phyloP scores from a whole-genome alignment of 2,329 filamentous ascomycete species.

The Monilinia vaccinii-corymbosi region DNA sequence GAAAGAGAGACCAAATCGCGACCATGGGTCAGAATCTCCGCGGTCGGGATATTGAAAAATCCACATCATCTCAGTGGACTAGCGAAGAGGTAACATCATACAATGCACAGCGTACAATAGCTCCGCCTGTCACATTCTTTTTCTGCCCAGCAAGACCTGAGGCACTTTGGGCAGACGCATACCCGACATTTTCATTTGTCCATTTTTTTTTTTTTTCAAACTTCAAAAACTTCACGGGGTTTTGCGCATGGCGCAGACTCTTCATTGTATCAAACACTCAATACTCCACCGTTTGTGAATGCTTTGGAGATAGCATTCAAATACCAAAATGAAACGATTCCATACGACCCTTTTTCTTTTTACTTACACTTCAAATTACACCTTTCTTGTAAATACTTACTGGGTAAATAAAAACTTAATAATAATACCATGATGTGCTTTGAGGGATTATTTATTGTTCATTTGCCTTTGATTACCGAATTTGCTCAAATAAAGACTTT shows the following conservation, averaged over 20 bases:
- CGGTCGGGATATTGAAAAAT: not conserved
- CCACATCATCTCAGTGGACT: not conserved
- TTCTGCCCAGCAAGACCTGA: constrained; percentile 9
- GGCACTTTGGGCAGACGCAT: constrained; percentile 10
- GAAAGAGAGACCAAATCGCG: not conserved
- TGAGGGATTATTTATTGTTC: not conserved
- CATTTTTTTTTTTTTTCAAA: constrained; percentile 13
- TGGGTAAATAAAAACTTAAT: constrained; percentile 12
- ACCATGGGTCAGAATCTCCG: not conserved
- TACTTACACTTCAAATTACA: not conserved
- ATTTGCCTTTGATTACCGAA: not conserved
- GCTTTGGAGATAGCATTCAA: constrained; percentile 12
- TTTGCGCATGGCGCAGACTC: constrained; percentile 19
- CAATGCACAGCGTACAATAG: constrained; percentile 10
- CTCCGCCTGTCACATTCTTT: constrained; percentile 16
- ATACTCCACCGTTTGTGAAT: constrained; percentile 11
- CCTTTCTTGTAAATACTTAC: constrained; percentile 11
- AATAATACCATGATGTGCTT: constrained; percentile 7
- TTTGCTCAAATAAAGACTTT: not conserved
- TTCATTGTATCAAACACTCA: constrained; percentile 24
- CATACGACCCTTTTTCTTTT: constrained; percentile 7
- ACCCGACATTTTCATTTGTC: constrained; percentile 25
- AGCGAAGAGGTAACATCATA: not conserved
- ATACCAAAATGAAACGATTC: constrained; percentile 12
- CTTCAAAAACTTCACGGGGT: constrained; percentile 11